phyloP scores from a whole-genome alignment of 805 yeast species.

The Pichia sporocuriosa region DNA sequence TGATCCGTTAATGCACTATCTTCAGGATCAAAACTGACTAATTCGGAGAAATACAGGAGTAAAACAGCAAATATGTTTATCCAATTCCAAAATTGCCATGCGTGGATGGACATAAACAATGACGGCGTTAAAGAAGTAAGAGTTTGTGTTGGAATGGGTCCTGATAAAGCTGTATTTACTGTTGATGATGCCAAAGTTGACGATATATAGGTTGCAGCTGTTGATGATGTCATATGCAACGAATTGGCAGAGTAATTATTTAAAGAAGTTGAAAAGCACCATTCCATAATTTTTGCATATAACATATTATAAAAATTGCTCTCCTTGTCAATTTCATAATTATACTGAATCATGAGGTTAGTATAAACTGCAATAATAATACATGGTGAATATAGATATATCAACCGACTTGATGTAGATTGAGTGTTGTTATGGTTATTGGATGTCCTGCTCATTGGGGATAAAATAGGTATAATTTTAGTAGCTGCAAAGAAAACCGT shows the following conservation, averaged over 20 bases:
- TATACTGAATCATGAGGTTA: slow-evolving; percentile 84
- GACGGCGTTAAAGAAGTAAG: neutral
- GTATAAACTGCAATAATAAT: slow-evolving; percentile 93
- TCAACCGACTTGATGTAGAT: slow-evolving; percentile 40
- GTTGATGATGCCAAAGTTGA: slow-evolving; percentile 1
- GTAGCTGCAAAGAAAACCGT: slow-evolving; percentile 86
- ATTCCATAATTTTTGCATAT: slow-evolving; percentile 16
- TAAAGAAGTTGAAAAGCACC: slow-evolving; percentile 9
- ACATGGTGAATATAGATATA: slow-evolving; percentile 90
- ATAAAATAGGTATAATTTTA: slow-evolving; percentile 69
- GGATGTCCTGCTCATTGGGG: slow-evolving; percentile 21
- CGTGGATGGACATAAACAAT: slow-evolving; percentile 33
- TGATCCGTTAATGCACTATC: slow-evolving; percentile 30
- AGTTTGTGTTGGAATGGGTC: neutral
- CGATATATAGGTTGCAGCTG: neutral
- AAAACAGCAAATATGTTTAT: slow-evolving; percentile 78
- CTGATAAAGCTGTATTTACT: neutral
- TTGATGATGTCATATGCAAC: neutral
- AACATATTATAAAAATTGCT: slow-evolving; percentile 30
- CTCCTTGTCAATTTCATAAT: slow-evolving; percentile 64
- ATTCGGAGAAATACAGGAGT: slow-evolving; percentile 72
- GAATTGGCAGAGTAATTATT: slow-evolving; percentile 4
- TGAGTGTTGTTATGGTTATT: slow-evolving; percentile 2
- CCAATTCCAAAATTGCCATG: slow-evolving; percentile 99
- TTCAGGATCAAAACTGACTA: slow-evolving; percentile 37